Evolutionary conservation across 345 rosid genomes (phyloP), one percentile per base, ranked within the genome.

Genomic region (Eucalyptus caleyi): DNA sequence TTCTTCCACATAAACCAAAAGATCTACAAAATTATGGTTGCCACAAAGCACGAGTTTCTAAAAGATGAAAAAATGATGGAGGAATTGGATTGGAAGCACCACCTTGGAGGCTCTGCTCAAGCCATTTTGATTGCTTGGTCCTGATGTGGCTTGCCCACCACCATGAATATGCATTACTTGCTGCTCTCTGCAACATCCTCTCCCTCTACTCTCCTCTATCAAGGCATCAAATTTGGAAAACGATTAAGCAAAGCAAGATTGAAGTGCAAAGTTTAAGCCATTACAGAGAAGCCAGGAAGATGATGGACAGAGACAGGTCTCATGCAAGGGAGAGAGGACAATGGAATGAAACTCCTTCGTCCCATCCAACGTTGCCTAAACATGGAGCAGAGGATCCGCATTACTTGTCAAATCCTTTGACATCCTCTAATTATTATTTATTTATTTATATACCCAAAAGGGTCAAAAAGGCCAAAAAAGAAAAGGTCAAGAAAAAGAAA

Each of bases 111-210:
- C 92, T 93, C 89, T 92, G 95, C 49, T 93, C 93, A 77, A 93
- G 89, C 95, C 95, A 92, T 92, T 92, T 92, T 13, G 95, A 93
- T 90, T 93, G 95, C 89, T 93, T 93, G 13, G 95, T 93, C 87
- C 95, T 90, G 89, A 93, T 90, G 89, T 92, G 95, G 89, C 95
- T 93, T 56, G 95, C 94, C 95, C 95, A 93, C 95, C 95, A 92
- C 95, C 95, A 93, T 65, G 95, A 91, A 88, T 93, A 92, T 45
- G 95, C 94, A 88, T 92, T 93, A 87, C 93, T 92, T 77, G 94
- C 94, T 86, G 94, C 95, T 91, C 94, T 92, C 91, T 93, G 95
- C 93, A 92, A 89, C 95, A 88, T 90, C 30, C 54, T 62, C 49
- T 56, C 30, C 51, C 45, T 19, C 19, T 16, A 24, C 56, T 49